Percentiles rank a stretch among this genome's conserved stretches.
Conservation (phyloP, 2,329 filamentous ascomycete genomes). For the Pochonia chlamydosporia region DNA sequence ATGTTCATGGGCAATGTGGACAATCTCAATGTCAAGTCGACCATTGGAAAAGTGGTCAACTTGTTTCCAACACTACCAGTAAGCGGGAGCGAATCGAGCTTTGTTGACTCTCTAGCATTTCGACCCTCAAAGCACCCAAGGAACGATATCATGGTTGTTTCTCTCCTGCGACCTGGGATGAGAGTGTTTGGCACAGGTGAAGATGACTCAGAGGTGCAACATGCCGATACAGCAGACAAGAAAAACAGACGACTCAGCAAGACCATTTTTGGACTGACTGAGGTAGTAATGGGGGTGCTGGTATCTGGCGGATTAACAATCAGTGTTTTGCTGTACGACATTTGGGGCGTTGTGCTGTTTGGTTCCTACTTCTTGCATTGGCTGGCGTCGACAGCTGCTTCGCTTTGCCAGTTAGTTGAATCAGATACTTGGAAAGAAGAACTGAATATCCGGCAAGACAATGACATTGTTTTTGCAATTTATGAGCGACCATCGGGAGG, state of each 20-base stretch:
- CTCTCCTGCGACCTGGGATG: background rate
- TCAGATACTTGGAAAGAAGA: background rate
- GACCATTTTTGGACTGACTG: background rate
- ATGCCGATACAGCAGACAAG: background rate
- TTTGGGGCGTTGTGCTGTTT: background rate
- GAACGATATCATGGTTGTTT: conserved; percentile 3
- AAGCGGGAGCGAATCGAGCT: background rate
- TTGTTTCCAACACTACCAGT: conserved; percentile 1
- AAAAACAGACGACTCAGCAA: background rate
- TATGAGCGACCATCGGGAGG: conserved; percentile 1
- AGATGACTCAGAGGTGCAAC: background rate
- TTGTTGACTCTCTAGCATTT: conserved; percentile 1
- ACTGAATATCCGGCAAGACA: background rate
- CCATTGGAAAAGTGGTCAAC: conserved; percentile 2
- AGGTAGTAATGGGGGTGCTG: background rate
- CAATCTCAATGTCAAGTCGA: conserved; percentile 3
- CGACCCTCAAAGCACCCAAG: background rate
- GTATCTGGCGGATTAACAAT: background rate
- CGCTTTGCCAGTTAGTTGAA: conserved; percentile 1
- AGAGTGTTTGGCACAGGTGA: background rate
- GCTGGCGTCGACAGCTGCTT: background rate
- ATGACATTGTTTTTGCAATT: conserved; percentile 1
- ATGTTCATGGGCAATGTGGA: conserved; percentile 1
- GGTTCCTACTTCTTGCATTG: conserved; percentile 4
- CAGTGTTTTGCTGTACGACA: background rate